Conservation (phyloP, 345 rosid species). For the Moricandia arvensis region DNA sequence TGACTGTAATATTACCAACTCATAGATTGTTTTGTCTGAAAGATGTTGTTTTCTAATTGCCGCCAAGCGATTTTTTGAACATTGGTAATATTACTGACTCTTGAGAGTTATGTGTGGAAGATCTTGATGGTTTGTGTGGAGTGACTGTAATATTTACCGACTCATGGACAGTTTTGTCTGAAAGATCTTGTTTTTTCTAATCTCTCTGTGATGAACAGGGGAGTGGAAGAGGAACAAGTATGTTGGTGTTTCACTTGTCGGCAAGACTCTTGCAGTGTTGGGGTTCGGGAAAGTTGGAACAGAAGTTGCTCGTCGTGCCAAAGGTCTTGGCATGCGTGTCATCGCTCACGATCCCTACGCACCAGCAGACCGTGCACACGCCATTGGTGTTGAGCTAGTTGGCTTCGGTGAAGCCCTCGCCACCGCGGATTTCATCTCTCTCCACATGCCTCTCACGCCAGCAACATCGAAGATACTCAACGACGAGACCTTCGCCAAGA, state of each 20-base stretch:
- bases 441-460: constrained; percentile 90
- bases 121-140: neutral
- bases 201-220: constrained; percentile 42
- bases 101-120: neutral
- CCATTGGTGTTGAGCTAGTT: constrained; percentile 76
- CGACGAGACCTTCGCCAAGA: constrained; percentile 75
- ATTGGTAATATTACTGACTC: neutral
- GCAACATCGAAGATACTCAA: constrained; percentile 69
- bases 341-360: constrained; percentile 91
- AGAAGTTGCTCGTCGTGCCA: constrained; percentile 85
- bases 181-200: neutral
- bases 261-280: constrained; percentile 75
- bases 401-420: constrained; percentile 76
- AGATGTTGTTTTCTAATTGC: neutral
- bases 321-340: constrained; percentile 92
- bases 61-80: neutral
- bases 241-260: constrained; percentile 86
- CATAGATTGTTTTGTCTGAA: neutral
- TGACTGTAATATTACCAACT: no score
- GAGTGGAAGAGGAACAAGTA: constrained; percentile 83
- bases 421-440: constrained; percentile 76
- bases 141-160: neutral
- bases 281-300: constrained; percentile 94
- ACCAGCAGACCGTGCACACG: constrained; percentile 85
- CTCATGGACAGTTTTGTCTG: neutral